Evolutionary conservation across 1,284 basidiomycete genomes (phyloP), one percentile per base, ranked within the genome.

Genomic region (Phylloboletellus chloephorus): DNA sequence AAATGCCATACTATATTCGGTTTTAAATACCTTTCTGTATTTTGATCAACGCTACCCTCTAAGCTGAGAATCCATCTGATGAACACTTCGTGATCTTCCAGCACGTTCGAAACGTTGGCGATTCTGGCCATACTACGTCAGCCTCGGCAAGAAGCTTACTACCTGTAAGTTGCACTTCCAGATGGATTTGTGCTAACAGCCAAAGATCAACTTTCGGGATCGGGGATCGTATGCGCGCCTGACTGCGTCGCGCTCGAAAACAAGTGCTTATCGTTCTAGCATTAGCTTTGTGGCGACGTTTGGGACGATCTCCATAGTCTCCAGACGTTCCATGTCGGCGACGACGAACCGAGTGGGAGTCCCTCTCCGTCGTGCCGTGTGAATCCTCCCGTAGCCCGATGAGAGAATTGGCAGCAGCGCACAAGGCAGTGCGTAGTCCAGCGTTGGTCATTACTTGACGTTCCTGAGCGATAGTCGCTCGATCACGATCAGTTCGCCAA

Each of bases 321-420:
- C 19, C 29, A 32, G 10, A 22, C 21, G 28, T 2, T 28, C 12
- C 41, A 16, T 21, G 23, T 33, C 15, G 6, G 31, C 20, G 7
- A 44, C 22, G 42, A 43, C 2, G 36, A 15, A 19, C 26, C 36
- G 7, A 39, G 15, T 9, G 22, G 39, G 15, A 13, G 10, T 29
- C 29, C 28, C 21, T 15, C 28, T n/a, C n/a, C n/a, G n/a, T n/a
- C n/a, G n/a, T n/a, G n/a, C n/a, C n/a, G n/a, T n/a, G n/a, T n/a
- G n/a, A n/a, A 13, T 40, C 22, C 12, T 32, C 16, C 7, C 16
- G 5, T 17, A 41, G 30, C 8, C 4, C 5, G 22, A 43, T 25
- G 16, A 42, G 39, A 13, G 38, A 35, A 20, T 3, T 30, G 11
- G 42, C 20, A 17, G 34, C 22, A 6, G 21, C 11, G 20, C n/a